phyloP scores from a whole-genome alignment of 352 stramenopile genomes.

The Pythium insidiosum region DNA sequence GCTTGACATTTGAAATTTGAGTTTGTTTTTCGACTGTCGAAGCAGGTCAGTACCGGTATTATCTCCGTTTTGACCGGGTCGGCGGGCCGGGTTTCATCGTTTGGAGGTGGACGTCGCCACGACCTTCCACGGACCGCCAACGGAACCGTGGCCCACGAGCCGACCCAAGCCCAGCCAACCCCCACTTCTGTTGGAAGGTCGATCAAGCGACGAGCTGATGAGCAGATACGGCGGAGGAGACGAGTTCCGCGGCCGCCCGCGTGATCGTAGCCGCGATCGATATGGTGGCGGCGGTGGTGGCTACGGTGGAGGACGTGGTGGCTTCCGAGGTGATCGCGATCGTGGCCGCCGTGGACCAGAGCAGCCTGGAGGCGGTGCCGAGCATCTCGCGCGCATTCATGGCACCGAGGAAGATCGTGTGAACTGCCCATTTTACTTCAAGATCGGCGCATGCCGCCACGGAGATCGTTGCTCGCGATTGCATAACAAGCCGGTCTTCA shows the following conservation, averaged over 20 bases:
- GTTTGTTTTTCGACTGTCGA: no score
- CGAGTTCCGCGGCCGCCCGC: conserved; percentile 51
- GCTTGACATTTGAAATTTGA: no score
- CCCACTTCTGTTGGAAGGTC: no score
- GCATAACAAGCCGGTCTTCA: conserved; percentile 99
- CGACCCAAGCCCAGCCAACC: no score
- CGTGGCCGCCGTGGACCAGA: conserved; percentile 55
- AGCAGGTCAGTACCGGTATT: no score
- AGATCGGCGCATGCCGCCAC: conserved; percentile 99
- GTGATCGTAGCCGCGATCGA: conserved; percentile 69
- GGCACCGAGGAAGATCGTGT: conserved; percentile 96
- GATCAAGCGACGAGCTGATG: conserved; percentile 19
- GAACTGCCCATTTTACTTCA: conserved; percentile 99
- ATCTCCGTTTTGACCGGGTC: no score
- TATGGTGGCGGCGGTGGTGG: conserved; percentile 27
- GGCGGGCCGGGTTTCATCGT: no score
- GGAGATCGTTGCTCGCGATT: conserved; percentile 97
- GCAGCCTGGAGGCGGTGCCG: conserved; percentile 79
- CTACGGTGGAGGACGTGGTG: conserved; percentile 20
- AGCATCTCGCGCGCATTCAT: conserved; percentile 96
- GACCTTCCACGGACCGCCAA: no score
- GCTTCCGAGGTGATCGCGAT: conserved; percentile 33
- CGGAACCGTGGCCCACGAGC: no score
- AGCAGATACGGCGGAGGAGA: conserved; percentile 66
- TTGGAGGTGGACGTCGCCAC: no score